Conservation (phyloP, 257 asterid species). For the Galeopsis tetrahit region DNA sequence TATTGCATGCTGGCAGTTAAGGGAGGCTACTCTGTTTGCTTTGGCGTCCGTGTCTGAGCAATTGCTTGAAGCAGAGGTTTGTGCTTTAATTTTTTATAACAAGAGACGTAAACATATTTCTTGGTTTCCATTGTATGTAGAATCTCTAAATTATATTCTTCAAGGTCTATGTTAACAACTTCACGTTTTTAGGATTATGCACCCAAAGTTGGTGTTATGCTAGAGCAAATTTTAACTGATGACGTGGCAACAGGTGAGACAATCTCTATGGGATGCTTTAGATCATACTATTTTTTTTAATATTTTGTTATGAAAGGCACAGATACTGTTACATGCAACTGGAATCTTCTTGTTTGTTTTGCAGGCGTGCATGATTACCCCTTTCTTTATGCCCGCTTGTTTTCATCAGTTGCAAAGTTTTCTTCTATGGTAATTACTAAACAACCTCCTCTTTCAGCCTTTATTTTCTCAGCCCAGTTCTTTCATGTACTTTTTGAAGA, state of each 20-base stretch:
- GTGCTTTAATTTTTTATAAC: constrained; percentile 32
- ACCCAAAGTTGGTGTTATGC: constrained; percentile 53
- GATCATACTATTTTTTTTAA: constrained; percentile 2
- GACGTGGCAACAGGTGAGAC: constrained; percentile 79
- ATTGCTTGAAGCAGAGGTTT: constrained; percentile 83
- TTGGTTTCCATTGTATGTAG: constrained; percentile 29
- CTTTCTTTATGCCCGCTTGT: constrained; percentile 88
- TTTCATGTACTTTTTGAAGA: constrained; percentile 24
- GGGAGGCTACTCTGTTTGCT: constrained; percentile 89
- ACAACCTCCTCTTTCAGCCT: constrained; percentile 28
- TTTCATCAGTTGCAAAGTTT: constrained; percentile 85
- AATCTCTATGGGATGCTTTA: constrained; percentile 30
- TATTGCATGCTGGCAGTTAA: constrained; percentile 59
- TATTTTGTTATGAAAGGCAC: constrained; percentile 26
- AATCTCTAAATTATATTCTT: constrained; percentile 17
- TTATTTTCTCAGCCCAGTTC: constrained; percentile 10
- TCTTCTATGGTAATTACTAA: constrained; percentile 69
- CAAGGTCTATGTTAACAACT: constrained; percentile 27
- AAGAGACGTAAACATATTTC: background rate
- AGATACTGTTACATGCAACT: constrained; percentile 22
- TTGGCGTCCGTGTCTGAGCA: constrained; percentile 88
- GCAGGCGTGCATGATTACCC: constrained; percentile 82
- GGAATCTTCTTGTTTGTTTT: constrained; percentile 34
- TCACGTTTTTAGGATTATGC: constrained; percentile 62
- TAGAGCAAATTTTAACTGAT: constrained; percentile 76